Conservation (phyloP, 208 protist genomes). For the Leishmania lainsoni region DNA sequence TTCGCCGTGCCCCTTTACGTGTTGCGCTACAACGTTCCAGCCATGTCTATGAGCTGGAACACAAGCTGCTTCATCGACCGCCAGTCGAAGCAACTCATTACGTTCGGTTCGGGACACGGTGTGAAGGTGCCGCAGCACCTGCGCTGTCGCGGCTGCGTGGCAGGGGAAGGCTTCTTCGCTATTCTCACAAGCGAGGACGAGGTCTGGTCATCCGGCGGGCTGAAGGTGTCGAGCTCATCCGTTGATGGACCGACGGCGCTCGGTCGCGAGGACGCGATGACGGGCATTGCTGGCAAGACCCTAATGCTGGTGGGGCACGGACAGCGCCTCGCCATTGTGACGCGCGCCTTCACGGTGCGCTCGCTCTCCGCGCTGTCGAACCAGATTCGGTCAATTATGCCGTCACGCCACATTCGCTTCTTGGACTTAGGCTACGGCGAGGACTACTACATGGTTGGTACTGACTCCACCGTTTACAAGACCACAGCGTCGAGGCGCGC, state of each 20-base stretch:
- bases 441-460: constrained; percentile 90
- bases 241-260: constrained; percentile 48
- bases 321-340: constrained; percentile 69
- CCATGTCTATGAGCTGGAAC: constrained; percentile 89
- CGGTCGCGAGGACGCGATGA: constrained; percentile 66
- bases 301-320: constrained; percentile 81
- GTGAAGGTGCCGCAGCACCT: constrained; percentile 83
- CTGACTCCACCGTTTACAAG: constrained; percentile 87
- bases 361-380: constrained; percentile 78
- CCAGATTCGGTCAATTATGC: constrained; percentile 75
- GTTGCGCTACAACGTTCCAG: constrained; percentile 84
- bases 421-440: constrained; percentile 80
- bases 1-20: constrained; percentile 82
- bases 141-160: constrained; percentile 75
- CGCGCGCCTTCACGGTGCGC: constrained; percentile 76
- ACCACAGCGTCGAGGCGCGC: constrained; percentile 66
- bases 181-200: constrained; percentile 87
- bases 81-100: constrained; percentile 71
- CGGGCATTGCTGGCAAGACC: constrained; percentile 61
- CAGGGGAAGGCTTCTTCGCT: constrained; percentile 83
- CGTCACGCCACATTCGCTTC: constrained; percentile 71
- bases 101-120: constrained; percentile 64
- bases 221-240: constrained; percentile 61
- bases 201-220: constrained; percentile 75
- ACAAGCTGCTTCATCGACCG: constrained; percentile 86